A percentile compares a stretch with the other conserved stretches of the same genome.
phyloP scores from a whole-genome alignment of 225 moss, liverwort and hornwort genomes.

The Physcomitrellopsis africana region DNA sequence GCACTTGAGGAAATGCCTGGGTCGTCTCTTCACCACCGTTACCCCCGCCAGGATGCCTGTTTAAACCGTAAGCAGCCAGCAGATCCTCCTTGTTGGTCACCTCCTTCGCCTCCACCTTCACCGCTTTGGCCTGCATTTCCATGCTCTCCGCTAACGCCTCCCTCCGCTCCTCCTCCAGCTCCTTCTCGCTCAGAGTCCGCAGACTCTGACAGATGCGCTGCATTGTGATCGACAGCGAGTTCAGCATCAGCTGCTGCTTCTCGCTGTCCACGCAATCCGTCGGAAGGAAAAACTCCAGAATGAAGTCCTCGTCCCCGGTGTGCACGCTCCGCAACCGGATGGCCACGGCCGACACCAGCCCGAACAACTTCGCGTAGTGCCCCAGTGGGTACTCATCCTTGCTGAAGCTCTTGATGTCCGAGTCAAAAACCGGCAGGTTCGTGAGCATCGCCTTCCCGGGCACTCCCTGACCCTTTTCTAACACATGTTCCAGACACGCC shows the following conservation, averaged over 20 bases:
- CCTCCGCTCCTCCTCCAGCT: slow-evolving; percentile 82
- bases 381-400: slow-evolving; percentile 94
- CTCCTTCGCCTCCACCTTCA: slow-evolving; percentile 50
- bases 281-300: slow-evolving; percentile 96
- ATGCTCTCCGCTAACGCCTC: slow-evolving; percentile 50
- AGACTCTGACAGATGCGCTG: slow-evolving; percentile 89
- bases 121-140: slow-evolving; percentile 51
- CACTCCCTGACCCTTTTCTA: slow-evolving; percentile 90
- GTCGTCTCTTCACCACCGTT: slow-evolving; percentile 28
- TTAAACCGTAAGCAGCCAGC: slow-evolving; percentile 38
- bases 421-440: slow-evolving; percentile 89
- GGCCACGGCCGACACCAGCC: slow-evolving; percentile 86
- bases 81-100: slow-evolving; percentile 36
- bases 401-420: slow-evolving; percentile 74
- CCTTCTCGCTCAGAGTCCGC: slow-evolving; percentile 87
- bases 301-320: slow-evolving; percentile 90
- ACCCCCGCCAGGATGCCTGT: slow-evolving; percentile 12
- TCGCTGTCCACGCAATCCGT: slow-evolving; percentile 69
- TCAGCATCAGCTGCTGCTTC: slow-evolving; percentile 84
- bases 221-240: slow-evolving; percentile 92
- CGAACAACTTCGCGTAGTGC: slow-evolving; percentile 89
- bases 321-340: slow-evolving; percentile 94
- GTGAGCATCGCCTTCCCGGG: slow-evolving; percentile 90
- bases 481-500: slow-evolving; percentile 81
- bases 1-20: slow-evolving; percentile 18